A percentile compares a stretch with the other conserved stretches of the same genome.
These are phyloP conservation scores for Mortierella claussenii DNA, from an alignment of 192 early-diverging fungal genomes.

Conservation along the genomic window DNA sequence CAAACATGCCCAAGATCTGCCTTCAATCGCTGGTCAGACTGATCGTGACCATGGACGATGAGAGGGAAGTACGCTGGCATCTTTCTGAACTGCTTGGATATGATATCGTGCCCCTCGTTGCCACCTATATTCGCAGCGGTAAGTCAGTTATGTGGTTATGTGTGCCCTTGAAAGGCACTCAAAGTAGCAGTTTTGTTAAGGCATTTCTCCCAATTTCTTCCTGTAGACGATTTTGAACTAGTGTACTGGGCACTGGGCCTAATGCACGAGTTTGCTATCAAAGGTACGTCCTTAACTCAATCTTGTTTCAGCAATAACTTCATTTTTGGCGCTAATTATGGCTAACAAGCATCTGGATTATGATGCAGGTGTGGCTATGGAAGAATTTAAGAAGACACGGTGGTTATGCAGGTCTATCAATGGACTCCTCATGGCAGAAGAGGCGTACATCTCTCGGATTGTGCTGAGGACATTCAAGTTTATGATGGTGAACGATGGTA, in stretches of 20 bases:
- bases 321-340: no score
- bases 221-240: slow-evolving; percentile 80
- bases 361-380: slow-evolving; percentile 66
- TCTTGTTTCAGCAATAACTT: neutral
- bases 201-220: no score
- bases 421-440: slow-evolving; percentile 66
- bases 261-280: slow-evolving; percentile 80
- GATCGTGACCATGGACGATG: slow-evolving; percentile 64
- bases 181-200: no score
- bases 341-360: no score
- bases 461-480: slow-evolving; percentile 78
- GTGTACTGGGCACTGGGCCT: slow-evolving; percentile 82
- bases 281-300: slow-evolving; percentile 50
- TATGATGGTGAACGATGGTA: slow-evolving; percentile 70
- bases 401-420: slow-evolving; percentile 71
- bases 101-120: slow-evolving; percentile 74
- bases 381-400: slow-evolving; percentile 67
- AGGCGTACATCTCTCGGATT: slow-evolving; percentile 74
- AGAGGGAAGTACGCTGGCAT: slow-evolving; percentile 57
- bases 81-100: slow-evolving; percentile 67
- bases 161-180: no score
- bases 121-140: slow-evolving; percentile 74
- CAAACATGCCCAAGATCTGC: slow-evolving; percentile 85
- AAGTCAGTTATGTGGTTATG: no score
- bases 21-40: slow-evolving; percentile 80